phyloP scores from a whole-genome alignment of 371 early-diverging fungal species.

The Apophysomyces elegans region DNA sequence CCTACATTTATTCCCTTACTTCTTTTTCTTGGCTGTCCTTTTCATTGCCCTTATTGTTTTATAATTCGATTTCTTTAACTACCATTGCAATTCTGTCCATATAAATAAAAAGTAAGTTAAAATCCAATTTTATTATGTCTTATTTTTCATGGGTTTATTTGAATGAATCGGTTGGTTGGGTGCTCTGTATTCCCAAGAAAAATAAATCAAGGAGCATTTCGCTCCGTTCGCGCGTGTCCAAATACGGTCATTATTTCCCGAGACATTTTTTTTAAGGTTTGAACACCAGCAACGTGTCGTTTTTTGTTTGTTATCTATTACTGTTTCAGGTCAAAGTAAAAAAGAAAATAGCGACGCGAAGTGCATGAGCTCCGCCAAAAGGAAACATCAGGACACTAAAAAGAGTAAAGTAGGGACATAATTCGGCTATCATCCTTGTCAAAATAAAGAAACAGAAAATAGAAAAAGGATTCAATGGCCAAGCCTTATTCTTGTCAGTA shows the following conservation, averaged over 20 bases:
- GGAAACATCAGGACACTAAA: background rate
- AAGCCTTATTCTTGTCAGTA: background rate
- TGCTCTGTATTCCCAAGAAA: no score
- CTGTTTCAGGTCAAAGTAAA: constrained; percentile 6
- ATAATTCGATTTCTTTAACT: no score
- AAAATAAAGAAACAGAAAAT: background rate
- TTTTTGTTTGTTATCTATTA: constrained; percentile 8
- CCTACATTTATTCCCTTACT: no score
- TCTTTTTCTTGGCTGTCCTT: no score
- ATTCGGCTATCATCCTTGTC: no score
- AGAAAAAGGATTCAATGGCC: background rate
- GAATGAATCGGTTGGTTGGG: no score
- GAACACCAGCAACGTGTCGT: constrained; percentile 5
- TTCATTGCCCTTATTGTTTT: no score
- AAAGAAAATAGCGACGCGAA: background rate
- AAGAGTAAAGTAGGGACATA: background rate
- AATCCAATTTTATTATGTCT: no score
- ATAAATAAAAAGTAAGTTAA: no score
- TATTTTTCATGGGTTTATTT: no score
- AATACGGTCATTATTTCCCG: constrained; percentile 1
- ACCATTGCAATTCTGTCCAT: no score
- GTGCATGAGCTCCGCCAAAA: background rate
- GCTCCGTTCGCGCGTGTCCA: background rate
- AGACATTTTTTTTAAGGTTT: constrained; percentile 1
- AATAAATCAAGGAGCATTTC: background rate